Evolutionary conservation across 2,329 filamentous ascomycete species (phyloP), one percentile per base, ranked within the genome.

Genomic region (Proliferodiscus dingleyae): DNA sequence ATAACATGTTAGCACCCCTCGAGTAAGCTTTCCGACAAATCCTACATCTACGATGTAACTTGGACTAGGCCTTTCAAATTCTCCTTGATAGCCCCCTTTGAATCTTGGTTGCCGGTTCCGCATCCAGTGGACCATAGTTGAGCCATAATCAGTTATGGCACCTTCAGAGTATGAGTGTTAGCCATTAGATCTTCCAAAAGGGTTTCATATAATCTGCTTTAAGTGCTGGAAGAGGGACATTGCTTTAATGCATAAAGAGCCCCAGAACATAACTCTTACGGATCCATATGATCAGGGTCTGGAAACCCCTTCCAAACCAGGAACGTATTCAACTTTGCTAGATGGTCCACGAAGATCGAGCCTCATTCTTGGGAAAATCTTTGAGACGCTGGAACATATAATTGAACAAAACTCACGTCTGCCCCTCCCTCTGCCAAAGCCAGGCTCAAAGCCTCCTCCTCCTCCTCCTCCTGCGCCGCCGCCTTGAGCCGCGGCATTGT

Each of bases 41-140:
- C 83, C 68, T 63, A 91, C 87, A 74, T 96, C 87, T 37, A 95
- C 80, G 34, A 95, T 86, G 64, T 93, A 97, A 70, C 89, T 96
- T 30, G 83, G 73, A 64, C 87, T 94, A 1, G 90, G 90, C 47
- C 91, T 74, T 68, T 96, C 91, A 36, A 77, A 72, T 69, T 95
- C 89, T 58, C 89, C 81, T 49, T 74, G 73, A 57, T 82, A 83
- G 5, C 77, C 73, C 46, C 83, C 82, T 63, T 83, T 85, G 68
- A 87, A 91, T 56, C 82, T 82, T 22, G 86, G 84, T 59, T 81
- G 78, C 46, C 91, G 81, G 61, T 89, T 81, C 61, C 86, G 85
- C 78, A 95, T 88, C 87, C 89, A 98, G 67, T 94, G 87, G 42
- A 87, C 83, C 64, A 95, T 79, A 8, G 89, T 93, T 19, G 90